Base-by-base conservation (phyloP, 345 rosid genomes). In the Camelina laxa region DNA sequence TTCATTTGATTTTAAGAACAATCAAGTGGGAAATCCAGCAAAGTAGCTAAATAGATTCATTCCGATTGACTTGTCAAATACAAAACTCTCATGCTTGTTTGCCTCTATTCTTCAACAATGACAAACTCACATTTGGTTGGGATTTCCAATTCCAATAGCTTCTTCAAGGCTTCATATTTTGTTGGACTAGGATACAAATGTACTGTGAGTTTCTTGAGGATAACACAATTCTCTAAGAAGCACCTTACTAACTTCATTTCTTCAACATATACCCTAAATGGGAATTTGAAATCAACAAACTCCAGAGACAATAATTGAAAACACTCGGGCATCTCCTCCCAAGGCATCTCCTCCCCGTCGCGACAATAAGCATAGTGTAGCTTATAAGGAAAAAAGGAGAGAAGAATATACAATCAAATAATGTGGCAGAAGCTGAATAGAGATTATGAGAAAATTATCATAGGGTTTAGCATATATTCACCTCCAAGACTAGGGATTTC, bases 401-500 rank as follows among this genome's bases (percentile, higher is more conserved):
- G 11, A 12, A 61, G 14, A 53, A 51, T 4, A 53, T 53, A 53
- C 1, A 31, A 31, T 31, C 35, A 31, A 6, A 31, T 31, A 31
- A 31, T 5, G 7, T 31, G 35, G 58, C 58, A 2, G 33, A 22
- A 51, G 6, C 3, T 11, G 5, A 2, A 21, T 12, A 51, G 31
- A 5, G 57, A 21, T 51, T 4, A 24, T 24, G 16, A 53, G 20
- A 7, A 57, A 47, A 7, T 6, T 6, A 31, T 57, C 39, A 57
- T 31, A 16, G 11, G 6, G 38, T 45, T 44, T 2, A 44, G 68
- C 15, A 63, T 6, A 45, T 10, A 45, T 45, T 31, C 15, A 45
- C 31, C 15, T 45, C 24, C 55, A 64, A 64, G 69, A 17, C 17
- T 15, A 65, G 69, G 10, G 69, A 27, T 31, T 65, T 47, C 69